Base-by-base conservation (phyloP, 2,329 filamentous ascomycete genomes). In the Zasmidium cellare region DNA sequence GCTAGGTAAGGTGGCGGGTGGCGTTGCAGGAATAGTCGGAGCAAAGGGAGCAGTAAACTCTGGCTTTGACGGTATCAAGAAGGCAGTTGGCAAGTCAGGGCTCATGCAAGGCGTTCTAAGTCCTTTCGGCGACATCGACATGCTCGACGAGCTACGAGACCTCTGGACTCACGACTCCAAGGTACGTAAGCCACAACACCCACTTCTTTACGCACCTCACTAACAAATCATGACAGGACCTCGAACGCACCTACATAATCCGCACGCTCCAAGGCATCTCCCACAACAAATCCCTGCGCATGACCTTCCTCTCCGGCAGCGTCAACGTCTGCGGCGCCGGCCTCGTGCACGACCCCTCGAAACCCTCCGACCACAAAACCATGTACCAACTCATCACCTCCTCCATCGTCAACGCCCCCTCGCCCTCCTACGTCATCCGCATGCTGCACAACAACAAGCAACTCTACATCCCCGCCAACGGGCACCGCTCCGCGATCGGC, bases 371-470 rank as follows among this genome's bases (percentile, higher is more conserved):
- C 75, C 92, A 97, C 82, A 99, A 97, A 78, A 97, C 94, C 24
- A 99, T 99, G 93, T 99, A 97, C 78, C 94, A 99, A 75, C 84
- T 99, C 73, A 97, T 97, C 72, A 88, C 92, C 1, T 92, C 92
- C 2, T 87, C 92, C 6, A 91, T 99, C 60, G 93, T 97, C 55
- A 96, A 96, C 48, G 89, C 90, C 0, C 93, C 94, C 0, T 89
- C 91, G 1, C 84, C 88, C 49, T 85, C 84, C 65, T 96, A 97
- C 76, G 87, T 97, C 45, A 82, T 97, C 67, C 96, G 96, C 74
- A 84, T 99, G 70, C 86, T 99, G n/a, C 92, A 97, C 80, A 94
- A 89, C 80, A 93, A 92, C 77, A 94, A 93, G 75, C 85, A 90
- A 38, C 85, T 97, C 24, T 99, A 97, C 74, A 83, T 99, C 55